These are phyloP conservation scores for Piloderma croceum DNA, from an alignment of 768 basidiomycete genomes.

Conservation along the genomic window DNA sequence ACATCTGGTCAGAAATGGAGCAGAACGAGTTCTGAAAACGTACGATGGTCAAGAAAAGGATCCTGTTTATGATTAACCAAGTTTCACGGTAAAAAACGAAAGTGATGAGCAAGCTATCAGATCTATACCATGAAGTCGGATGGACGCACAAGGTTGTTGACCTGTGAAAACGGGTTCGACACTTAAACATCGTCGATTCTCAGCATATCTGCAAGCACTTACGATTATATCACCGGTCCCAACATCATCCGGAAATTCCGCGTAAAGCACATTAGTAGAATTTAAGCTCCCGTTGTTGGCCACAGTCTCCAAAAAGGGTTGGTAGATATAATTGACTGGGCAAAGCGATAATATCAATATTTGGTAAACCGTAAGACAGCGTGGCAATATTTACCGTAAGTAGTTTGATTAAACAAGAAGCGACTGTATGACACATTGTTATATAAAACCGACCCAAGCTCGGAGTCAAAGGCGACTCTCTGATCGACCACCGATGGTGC, in stretches of 20 bases:
- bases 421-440: neutral
- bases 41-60: neutral
- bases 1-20: neutral
- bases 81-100: too few species aligned
- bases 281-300: neutral
- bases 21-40: neutral
- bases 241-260: too few species aligned
- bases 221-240: too few species aligned
- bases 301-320: neutral
- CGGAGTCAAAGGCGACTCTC: too few species aligned
- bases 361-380: neutral
- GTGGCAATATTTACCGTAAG: neutral
- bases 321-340: slow-evolving; percentile 2
- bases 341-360: neutral
- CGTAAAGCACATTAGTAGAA: too few species aligned
- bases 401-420: slow-evolving; percentile 1
- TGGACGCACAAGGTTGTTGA: too few species aligned
- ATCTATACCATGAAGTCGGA: too few species aligned
- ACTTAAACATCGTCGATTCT: too few species aligned
- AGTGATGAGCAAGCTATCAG: too few species aligned
- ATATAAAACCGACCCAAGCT: too few species aligned
- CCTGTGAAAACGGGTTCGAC: too few species aligned
- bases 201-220: too few species aligned
- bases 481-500: neutral
- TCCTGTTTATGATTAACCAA: neutral